Base-by-base conservation (phyloP, 495 filamentous ascomycete species). In the Chaetomidium leptoderma region DNA sequence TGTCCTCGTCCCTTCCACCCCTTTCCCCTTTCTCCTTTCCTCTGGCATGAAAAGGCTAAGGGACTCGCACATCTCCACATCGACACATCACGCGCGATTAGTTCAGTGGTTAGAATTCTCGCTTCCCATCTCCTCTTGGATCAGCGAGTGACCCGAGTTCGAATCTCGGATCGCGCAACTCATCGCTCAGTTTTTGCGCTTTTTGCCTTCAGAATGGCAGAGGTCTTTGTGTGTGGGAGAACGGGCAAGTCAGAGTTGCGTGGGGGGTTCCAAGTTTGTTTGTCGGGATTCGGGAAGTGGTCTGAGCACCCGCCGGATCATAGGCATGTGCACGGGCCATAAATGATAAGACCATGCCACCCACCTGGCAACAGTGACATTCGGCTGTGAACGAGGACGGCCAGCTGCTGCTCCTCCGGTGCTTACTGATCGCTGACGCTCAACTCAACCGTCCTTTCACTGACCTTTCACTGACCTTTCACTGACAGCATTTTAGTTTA, bases 31-130 rank as follows among this genome's bases (percentile, higher is more conserved):
- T 1, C 17, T 13, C 14, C 17, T n/a, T n/a, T n/a, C n/a, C n/a
- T n/a, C n/a, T n/a, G n/a, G n/a, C n/a, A n/a, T n/a, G n/a, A n/a
- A n/a, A n/a, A n/a, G n/a, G n/a, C n/a, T 11, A 26, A 24, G 14
- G n/a, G 10, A 39, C 5, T 3, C 9, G 14, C 5, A 29, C 4
- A 40, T 3, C n/a, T 30, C 36, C 16, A 55, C 42, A 54, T 54
- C 43, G 26, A 37, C 43, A 51, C 52, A 52, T 37, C 40, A 30
- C 33, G 60, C 60, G 60, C 51, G 60, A 39, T 59, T 63, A 63
- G 60, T 63, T 63, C 51, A 63, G 60, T 63, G 60, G 60, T 63
- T 63, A 63, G 60, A 63, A 63, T 63, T 51, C 32, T 59, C 56
- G 60, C 60, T 63, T 63, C 60, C 60, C 60, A 63, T 63, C 60